Base-by-base conservation (phyloP, 2,329 filamentous ascomycete genomes). In the Metarhizium album region DNA sequence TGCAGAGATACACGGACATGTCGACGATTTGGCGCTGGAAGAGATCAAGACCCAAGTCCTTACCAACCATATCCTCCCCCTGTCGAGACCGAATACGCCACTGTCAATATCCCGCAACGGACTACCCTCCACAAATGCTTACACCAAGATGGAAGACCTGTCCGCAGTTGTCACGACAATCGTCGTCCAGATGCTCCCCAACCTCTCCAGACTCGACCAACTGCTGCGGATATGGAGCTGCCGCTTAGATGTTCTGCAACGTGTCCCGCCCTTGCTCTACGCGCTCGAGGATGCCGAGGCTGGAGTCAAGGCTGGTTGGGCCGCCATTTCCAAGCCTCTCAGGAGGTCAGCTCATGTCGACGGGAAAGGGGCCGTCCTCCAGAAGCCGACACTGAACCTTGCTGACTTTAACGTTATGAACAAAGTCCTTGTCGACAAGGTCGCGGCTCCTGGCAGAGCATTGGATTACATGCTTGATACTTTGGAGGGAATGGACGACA, bases 111-210 rank as follows among this genome's bases (percentile, higher is more conserved):
- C 64, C 18, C 60, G 59, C 22, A 59, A 54, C 31, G 55, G 54
- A 2, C 59, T 74, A 11, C 70, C 74, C 45, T 65, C 74, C 55
- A 60, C 70, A 60, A 71, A 79, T 2, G 71, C 65, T 46, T 87
- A 87, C 66, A 79, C 78, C 55, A 83, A 79, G 54, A 80, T 97
- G 74, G 90, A 93, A 59, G 93, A 97, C 65, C 82, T 95, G 60
- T 90, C 89, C 8, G 88, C 91, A 23, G 78, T 97, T 45, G 79
- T 97, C 51, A 96, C 93, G 1, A 87, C 90, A 27, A 95, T 91
- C 33, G 86, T 95, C 18, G 70, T 98, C n/a, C 87, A 93, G 62
- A 82, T 89, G 3, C 74, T 98, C 20, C 93, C 93, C 1, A 84
- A 86, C 53, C 70, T 96, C 42, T 85, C 88, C 9, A 83, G 78